These are phyloP conservation scores for Elongisporangium anandrum DNA, from an alignment of 352 stramenopile species.

Conservation along the genomic window DNA sequence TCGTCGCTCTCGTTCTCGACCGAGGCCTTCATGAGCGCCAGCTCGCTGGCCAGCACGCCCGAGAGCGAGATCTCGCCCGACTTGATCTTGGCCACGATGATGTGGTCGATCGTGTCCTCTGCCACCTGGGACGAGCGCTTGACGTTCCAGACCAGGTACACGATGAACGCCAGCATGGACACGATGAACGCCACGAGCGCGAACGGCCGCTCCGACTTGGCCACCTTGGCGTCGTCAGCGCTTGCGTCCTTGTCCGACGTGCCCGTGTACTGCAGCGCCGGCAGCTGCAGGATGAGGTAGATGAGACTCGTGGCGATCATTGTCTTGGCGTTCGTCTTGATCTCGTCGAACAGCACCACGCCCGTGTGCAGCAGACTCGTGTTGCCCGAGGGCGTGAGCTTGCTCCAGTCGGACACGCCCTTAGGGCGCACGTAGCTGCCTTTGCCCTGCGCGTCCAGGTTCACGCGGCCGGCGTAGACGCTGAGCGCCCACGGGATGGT, in stretches of 20 bases:
- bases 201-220: constrained; percentile 73
- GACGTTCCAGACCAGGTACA: constrained; percentile 85
- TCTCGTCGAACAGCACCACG: constrained; percentile 53
- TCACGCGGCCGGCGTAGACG: constrained; percentile 87
- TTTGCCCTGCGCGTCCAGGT: constrained; percentile 72
- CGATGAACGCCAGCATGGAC: constrained; percentile 74
- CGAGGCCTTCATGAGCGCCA: constrained; percentile 33
- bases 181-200: constrained; percentile 76
- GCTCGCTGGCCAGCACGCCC: constrained; percentile 14
- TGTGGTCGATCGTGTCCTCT: constrained; percentile 27
- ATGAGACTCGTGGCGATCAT: constrained; percentile 87
- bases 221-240: constrained; percentile 44
- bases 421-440: constrained; percentile 61
- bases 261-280: constrained; percentile 74
- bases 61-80: constrained; percentile 38
- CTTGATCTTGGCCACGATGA: constrained; percentile 34
- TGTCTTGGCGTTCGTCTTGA: constrained; percentile 73
- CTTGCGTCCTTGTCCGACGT: constrained; percentile 28
- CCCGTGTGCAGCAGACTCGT: constrained; percentile 35
- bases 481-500: constrained; percentile 92
- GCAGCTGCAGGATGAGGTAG: constrained; percentile 92
- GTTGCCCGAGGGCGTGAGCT: constrained; percentile 53
- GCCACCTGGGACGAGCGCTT: constrained; percentile 40
- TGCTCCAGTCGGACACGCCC: constrained; percentile 46
- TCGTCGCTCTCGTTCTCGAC: constrained; percentile 29